phyloP scores from a whole-genome alignment of 495 filamentous ascomycete species.

The Monascus purpureus region DNA sequence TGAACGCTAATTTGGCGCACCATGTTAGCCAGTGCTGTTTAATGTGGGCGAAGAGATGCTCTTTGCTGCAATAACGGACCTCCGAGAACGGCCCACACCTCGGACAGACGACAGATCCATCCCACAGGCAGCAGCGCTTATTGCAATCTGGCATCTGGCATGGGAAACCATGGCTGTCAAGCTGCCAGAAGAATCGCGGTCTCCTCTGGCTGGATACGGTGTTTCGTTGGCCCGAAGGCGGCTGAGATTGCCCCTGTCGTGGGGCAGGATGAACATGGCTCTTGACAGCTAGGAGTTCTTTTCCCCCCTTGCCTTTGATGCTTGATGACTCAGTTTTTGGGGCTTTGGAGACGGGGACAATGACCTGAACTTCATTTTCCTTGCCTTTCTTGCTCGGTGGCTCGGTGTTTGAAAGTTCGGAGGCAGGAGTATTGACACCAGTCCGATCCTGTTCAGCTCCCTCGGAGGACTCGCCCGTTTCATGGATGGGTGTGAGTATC shows the following conservation, averaged over 20 bases:
- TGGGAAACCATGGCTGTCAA: slow-evolving; percentile 9
- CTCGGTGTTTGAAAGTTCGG: neutral
- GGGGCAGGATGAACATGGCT: neutral
- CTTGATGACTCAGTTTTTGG: too few species aligned
- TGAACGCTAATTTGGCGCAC: slow-evolving; percentile 13
- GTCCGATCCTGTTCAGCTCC: too few species aligned
- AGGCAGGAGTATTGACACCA: too few species aligned
- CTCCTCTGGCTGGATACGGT: neutral
- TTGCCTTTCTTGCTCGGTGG: neutral
- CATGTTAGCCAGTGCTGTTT: slow-evolving; percentile 19
- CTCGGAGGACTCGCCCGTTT: too few species aligned
- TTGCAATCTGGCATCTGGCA: slow-evolving; percentile 19
- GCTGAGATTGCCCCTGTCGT: neutral
- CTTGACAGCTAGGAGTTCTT: too few species aligned
- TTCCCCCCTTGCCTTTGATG: too few species aligned
- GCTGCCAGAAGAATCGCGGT: slow-evolving; percentile 10
- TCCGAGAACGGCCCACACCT: slow-evolving; percentile 29
- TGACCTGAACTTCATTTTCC: neutral
- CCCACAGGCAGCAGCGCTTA: slow-evolving; percentile 39
- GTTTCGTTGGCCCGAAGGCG: neutral
- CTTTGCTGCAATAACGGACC: slow-evolving; percentile 24
- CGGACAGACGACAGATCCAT: slow-evolving; percentile 26
- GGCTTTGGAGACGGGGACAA: neutral
- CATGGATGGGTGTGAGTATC: too few species aligned
- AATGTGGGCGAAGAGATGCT: slow-evolving; percentile 23